Base-by-base conservation (phyloP, 495 filamentous ascomycete genomes). In the Lophiotrema nucula region DNA sequence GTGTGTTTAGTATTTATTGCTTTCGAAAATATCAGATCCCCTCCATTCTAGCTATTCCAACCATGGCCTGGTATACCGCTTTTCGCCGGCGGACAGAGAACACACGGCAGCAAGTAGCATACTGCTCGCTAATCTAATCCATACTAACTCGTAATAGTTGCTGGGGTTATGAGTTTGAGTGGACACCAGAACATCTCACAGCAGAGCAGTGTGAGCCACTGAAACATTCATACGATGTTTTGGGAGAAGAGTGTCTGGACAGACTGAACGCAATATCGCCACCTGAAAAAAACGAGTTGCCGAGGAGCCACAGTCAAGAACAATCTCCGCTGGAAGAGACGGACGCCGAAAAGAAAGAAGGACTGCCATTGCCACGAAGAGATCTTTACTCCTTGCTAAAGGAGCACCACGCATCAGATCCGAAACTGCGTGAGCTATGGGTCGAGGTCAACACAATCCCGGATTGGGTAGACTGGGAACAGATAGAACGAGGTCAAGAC, bases 381-480 rank as follows among this genome's bases (percentile, higher is more conserved):
- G 88, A 92, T 67, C 62, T 88, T 12, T 90, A 87, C 67, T 71
- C 66, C 1, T 67, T 89, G 16, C 71, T 92, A 16, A 70, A 74
- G 49, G 74, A 84, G 11, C 77, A 90, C 70, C 75, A 76, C 5
- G 60, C 72, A 10, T 70, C 75, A 5, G 80, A 91, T 66, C 73
- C 78, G 5, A 80, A 78, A 47, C 74, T 91, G 26, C 62, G 71
- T 8, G 64, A 77, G 27, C 67, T 95, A 4, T 91, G 88, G 89
- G 67, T 58, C 0, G 77, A 92, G 65, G 74, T 89, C 46, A 86
- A 83, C 61, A 84, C 80, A 0, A 70, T 90, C 18, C 90, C 88
- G 0, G 72, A 77, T 13, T 95, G 89, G 89, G 89, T 95, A 1
- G 83, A 90, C 69, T 93, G 88, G 88, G 77, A 79, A 10, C 88